Evolutionary conservation across 805 yeast species (phyloP).

Genomic region (Wickerhamiella azymoides): DNA sequence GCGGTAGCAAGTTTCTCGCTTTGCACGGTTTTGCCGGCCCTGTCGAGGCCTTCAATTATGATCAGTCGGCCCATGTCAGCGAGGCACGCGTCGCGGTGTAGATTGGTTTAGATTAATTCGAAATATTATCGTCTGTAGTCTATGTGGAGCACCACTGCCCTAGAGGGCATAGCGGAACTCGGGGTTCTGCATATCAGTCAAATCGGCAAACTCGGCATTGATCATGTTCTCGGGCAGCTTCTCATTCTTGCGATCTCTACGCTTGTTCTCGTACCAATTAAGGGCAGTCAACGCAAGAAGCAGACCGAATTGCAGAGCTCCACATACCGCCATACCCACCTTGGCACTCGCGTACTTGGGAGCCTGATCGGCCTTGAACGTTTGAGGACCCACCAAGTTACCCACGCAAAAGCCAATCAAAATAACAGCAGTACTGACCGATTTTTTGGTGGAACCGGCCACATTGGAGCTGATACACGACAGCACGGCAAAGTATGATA

Average conservation of each 20-base stretch:
- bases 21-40: conserved; percentile 93
- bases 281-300: conserved; percentile 22
- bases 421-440: conserved; percentile 42
- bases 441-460: conserved; percentile 62
- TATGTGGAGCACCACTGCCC: too few relatives aligned
- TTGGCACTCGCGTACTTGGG: conserved; percentile 46
- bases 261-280: conserved; percentile 27
- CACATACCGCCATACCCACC: conserved; percentile 42
- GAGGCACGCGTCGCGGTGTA: neutral
- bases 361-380: conserved; percentile 42
- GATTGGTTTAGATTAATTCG: too few relatives aligned
- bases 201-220: conserved; percentile 37
- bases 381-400: conserved; percentile 60
- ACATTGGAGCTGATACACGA: conserved; percentile 30
- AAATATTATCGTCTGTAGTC: too few relatives aligned
- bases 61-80: conserved; percentile 53
- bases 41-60: conserved; percentile 81
- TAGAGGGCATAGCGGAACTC: conserved; percentile 34
- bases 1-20: conserved; percentile 29
- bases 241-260: conserved; percentile 23
- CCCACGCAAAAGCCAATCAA: conserved; percentile 56
- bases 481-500: conserved; percentile 21
- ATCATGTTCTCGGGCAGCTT: conserved; percentile 10
- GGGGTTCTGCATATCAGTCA: conserved; percentile 40
- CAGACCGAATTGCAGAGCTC: conserved; percentile 30